These are phyloP conservation scores for Thalia dealbata DNA, from an alignment of 176 grass and related monocot species.

Conservation along the genomic window DNA sequence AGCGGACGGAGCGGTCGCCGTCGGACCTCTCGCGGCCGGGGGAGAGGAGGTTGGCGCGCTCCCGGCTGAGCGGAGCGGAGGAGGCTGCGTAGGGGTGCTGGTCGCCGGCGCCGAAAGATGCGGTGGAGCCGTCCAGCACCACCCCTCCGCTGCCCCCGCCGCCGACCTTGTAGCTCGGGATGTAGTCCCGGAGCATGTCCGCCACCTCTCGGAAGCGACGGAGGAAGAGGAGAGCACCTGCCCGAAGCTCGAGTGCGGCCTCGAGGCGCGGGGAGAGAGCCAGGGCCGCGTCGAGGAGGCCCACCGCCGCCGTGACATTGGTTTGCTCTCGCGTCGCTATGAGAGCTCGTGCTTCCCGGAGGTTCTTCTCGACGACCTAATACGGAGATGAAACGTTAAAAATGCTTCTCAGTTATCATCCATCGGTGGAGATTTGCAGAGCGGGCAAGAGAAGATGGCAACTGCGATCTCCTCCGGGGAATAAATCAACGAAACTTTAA, in stretches of 20 bases:
- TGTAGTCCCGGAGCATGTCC: slow-evolving; percentile 92
- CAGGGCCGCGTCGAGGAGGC: slow-evolving; percentile 64
- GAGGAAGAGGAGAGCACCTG: slow-evolving; percentile 62
- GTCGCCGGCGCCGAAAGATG: slow-evolving; percentile 31
- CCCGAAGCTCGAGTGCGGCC: slow-evolving; percentile 65
- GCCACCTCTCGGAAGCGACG: slow-evolving; percentile 76
- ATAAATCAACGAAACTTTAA: too few species aligned
- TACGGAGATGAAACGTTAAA: too few species aligned
- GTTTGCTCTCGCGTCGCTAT: slow-evolving; percentile 37
- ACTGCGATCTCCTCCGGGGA: too few species aligned
- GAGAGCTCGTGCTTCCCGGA: slow-evolving; percentile 59
- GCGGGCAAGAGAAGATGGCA: too few species aligned
- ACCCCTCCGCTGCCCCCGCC: slow-evolving; percentile 31
- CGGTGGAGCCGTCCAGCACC: slow-evolving; percentile 26
- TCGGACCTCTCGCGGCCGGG: slow-evolving; percentile 61
- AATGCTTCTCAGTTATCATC: too few species aligned
- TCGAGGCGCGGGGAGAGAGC: slow-evolving; percentile 63
- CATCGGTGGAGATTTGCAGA: too few species aligned
- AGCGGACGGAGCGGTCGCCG: slow-evolving; percentile 43
- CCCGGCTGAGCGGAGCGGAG: slow-evolving; percentile 10
- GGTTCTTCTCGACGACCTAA: slow-evolving; percentile 81
- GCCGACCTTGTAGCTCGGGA: slow-evolving; percentile 66
- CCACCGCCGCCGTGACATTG: slow-evolving; percentile 53
- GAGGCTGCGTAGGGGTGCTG: slow-evolving; percentile 37
- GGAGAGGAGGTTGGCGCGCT: slow-evolving; percentile 62